Evolutionary conservation across 2,329 filamentous ascomycete species (phyloP).

Genomic region (Aspergillus fijiensis): DNA sequence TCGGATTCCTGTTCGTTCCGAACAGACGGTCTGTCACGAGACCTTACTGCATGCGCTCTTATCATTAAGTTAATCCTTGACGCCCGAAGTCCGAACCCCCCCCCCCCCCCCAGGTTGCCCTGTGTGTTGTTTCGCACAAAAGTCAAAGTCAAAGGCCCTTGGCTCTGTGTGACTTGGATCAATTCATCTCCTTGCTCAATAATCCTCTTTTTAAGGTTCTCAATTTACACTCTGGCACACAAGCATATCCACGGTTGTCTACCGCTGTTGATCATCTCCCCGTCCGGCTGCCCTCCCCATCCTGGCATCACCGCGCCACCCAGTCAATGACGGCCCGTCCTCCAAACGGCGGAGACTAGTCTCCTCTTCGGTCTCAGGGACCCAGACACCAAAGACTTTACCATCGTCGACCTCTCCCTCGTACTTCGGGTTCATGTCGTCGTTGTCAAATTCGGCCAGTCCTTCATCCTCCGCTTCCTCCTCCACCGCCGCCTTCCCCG

Average conservation of each 20-base stretch:
- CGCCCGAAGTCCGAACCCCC: neutral
- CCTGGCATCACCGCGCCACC: conserved; percentile 27
- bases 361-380: conserved; percentile 26
- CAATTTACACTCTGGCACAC: neutral
- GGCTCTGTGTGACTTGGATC: neutral
- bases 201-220: neutral
- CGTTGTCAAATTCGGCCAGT: conserved; percentile 21
- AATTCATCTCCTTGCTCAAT: no score
- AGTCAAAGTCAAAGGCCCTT: neutral
- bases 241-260: neutral
- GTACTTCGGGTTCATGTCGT: conserved; percentile 25
- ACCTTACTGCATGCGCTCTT: neutral
- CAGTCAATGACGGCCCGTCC: conserved; percentile 35
- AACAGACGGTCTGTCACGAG: neutral
- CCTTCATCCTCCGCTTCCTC: conserved; percentile 15
- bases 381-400: conserved; percentile 7
- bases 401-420: neutral
- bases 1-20: neutral
- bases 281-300: conserved; percentile 8
- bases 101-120: neutral
- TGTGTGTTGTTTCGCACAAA: neutral
- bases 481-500: conserved; percentile 11
- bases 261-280: neutral
- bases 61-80: neutral
- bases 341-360: conserved; percentile 36